Conservation (phyloP, 1,284 basidiomycete species). For the Afroboletus lepidellus region DNA sequence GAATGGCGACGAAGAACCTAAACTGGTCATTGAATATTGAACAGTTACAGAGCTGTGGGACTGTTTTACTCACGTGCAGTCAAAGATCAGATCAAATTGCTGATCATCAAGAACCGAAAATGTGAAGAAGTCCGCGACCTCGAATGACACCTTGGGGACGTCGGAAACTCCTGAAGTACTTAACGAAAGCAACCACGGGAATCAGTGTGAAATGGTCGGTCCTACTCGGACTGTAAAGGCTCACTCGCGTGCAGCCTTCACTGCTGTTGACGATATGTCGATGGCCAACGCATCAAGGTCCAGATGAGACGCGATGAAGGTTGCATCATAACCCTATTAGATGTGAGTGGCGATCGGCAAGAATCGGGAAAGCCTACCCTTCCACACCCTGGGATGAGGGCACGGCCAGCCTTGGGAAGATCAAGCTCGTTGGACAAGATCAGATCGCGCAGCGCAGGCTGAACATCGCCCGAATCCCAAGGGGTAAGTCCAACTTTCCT, state of each 20-base stretch:
- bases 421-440: slow-evolving; percentile 48
- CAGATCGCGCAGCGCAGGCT: slow-evolving; percentile 55
- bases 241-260: slow-evolving; percentile 22
- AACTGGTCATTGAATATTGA: not conserved
- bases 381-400: slow-evolving; percentile 74
- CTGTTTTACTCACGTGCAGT: slow-evolving; percentile 11
- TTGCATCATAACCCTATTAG: slow-evolving; percentile 64
- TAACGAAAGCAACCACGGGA: not conserved
- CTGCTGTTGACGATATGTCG: slow-evolving; percentile 19
- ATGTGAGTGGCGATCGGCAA: slow-evolving; percentile 1
- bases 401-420: slow-evolving; percentile 53
- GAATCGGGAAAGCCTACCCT: slow-evolving; percentile 42
- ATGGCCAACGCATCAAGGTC: slow-evolving; percentile 21
- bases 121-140: slow-evolving; percentile 20
- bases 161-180: not conserved
- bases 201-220: slow-evolving; percentile 3
- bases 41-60: too few species aligned
- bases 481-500: slow-evolving; percentile 62
- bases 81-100: slow-evolving; percentile 19
- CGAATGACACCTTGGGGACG: slow-evolving; percentile 14
- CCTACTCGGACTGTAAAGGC: not conserved
- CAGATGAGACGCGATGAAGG: slow-evolving; percentile 60
- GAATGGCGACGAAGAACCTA: slow-evolving; percentile 31
- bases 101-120: slow-evolving; percentile 16
- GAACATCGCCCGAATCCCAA: slow-evolving; percentile 60